A percentile compares a stretch with the other conserved stretches of the same genome.
Conservation (phyloP, 257 asterid genomes). For the Solanum boliviense region DNA sequence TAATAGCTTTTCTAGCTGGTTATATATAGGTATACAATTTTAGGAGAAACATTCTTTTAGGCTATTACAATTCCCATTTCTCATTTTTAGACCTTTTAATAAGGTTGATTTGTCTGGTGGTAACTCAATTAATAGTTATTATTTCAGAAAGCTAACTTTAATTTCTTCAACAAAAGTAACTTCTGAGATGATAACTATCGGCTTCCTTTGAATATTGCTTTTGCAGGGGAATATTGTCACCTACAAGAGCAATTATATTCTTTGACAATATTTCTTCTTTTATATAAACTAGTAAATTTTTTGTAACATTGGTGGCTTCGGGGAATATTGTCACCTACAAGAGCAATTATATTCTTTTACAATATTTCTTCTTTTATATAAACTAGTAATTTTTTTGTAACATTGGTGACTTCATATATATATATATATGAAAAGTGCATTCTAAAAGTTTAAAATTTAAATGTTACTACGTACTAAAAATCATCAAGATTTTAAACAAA, state of each 20-base stretch:
- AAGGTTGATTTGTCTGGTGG: not conserved
- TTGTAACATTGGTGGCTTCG: too few species aligned
- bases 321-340: not conserved
- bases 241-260: not conserved
- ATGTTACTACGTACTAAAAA: too few species aligned
- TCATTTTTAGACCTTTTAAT: not conserved
- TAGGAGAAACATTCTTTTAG: not conserved
- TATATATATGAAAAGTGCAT: too few species aligned
- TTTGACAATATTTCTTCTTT: not conserved
- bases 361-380: not conserved
- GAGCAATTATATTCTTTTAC: not conserved
- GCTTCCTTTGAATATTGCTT: not conserved
- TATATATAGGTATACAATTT: not conserved
- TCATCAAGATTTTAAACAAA: too few species aligned
- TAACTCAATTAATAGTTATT: not conserved
- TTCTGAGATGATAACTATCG: too few species aligned
- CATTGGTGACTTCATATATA: too few species aligned
- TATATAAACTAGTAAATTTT: too few species aligned
- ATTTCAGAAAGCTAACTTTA: not conserved
- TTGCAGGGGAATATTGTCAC: not conserved
- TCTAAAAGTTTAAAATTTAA: too few species aligned
- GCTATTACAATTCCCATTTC: not conserved
- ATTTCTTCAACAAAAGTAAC: not conserved
- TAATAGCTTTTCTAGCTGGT: not conserved
- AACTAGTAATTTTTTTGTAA: too few species aligned